These are phyloP conservation scores for Suillus cothurnatus DNA, from an alignment of 768 basidiomycete species.

Conservation along the genomic window DNA sequence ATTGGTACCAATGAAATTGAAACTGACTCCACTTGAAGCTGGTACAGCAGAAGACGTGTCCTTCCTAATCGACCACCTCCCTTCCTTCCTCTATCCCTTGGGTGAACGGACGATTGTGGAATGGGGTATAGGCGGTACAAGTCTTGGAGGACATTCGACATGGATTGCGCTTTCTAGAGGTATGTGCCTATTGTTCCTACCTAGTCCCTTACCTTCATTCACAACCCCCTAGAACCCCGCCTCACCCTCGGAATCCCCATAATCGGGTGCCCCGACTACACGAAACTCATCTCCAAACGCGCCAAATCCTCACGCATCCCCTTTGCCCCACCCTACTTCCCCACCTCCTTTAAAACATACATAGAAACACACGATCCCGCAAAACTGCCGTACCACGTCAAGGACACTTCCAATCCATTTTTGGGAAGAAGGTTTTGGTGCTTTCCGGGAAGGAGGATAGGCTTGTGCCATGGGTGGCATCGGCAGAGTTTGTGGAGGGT, in stretches of 20 bases:
- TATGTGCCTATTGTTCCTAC: conserved; percentile 15
- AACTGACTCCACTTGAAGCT: conserved; percentile 19
- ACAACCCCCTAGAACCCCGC: conserved; percentile 41
- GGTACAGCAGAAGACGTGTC: conserved; percentile 80
- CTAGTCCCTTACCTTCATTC: not conserved
- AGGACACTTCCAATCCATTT: conserved; percentile 55
- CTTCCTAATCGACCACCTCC: conserved; percentile 79
- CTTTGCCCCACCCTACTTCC: conserved; percentile 57
- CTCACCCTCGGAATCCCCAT: conserved; percentile 50
- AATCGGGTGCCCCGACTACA: conserved; percentile 75
- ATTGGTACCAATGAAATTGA: no score
- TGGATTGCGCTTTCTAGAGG: conserved; percentile 68
- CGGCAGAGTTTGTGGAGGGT: conserved; percentile 54
- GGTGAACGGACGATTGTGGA: conserved; percentile 60
- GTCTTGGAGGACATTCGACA: conserved; percentile 83
- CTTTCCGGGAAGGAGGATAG: conserved; percentile 66
- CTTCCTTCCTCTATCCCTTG: conserved; percentile 70
- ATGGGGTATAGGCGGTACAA: conserved; percentile 77
- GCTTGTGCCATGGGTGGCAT: conserved; percentile 67
- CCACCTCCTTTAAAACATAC: conserved; percentile 50
- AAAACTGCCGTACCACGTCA: conserved; percentile 42
- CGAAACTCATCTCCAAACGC: conserved; percentile 56
- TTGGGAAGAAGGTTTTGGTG: conserved; percentile 73
- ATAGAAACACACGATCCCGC: conserved; percentile 52
- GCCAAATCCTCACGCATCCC: conserved; percentile 47